These are phyloP conservation scores for Kluyveromyces dobzhanskii DNA, from an alignment of 805 yeast species.

Conservation along the genomic window DNA sequence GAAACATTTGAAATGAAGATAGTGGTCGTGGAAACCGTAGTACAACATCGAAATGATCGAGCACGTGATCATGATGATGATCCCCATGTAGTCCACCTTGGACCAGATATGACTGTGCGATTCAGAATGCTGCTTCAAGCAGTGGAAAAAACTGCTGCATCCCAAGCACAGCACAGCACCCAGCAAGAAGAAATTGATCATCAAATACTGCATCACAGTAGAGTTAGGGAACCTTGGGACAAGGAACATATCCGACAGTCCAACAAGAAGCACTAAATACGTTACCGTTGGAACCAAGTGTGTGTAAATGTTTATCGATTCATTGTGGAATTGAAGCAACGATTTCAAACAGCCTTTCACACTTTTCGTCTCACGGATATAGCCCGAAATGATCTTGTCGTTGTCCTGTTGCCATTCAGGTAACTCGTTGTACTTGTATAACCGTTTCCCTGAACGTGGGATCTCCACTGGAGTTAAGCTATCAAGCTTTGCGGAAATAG, in stretches of 20 bases:
- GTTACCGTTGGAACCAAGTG: slow-evolving; percentile 43
- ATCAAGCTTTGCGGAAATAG: slow-evolving; percentile 1
- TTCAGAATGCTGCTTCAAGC: slow-evolving; percentile 58
- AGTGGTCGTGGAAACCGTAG: slow-evolving; percentile 36
- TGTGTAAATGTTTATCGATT: slow-evolving; percentile 61
- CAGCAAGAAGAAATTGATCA: slow-evolving; percentile 44
- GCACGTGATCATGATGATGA: slow-evolving; percentile 56
- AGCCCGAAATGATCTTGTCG: slow-evolving; percentile 55
- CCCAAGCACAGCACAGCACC: slow-evolving; percentile 55
- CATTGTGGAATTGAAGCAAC: slow-evolving; percentile 54
- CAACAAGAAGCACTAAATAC: slow-evolving; percentile 21
- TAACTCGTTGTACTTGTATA: slow-evolving; percentile 42
- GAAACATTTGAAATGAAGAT: slow-evolving; percentile 22
- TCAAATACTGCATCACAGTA: slow-evolving; percentile 37
- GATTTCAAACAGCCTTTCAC: slow-evolving; percentile 39
- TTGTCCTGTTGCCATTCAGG: slow-evolving; percentile 73
- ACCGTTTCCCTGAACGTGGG: slow-evolving; percentile 1
- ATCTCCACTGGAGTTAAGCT: background rate
- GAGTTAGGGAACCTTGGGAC: slow-evolving; percentile 31
- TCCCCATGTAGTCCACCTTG: slow-evolving; percentile 69
- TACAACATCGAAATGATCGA: slow-evolving; percentile 47
- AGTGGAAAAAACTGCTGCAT: slow-evolving; percentile 60
- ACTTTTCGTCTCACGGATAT: slow-evolving; percentile 49
- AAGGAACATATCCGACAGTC: slow-evolving; percentile 22
- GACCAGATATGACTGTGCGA: slow-evolving; percentile 49